These are phyloP conservation scores for Ilex asprella DNA, from an alignment of 257 asterid genomes.

Conservation along the genomic window DNA sequence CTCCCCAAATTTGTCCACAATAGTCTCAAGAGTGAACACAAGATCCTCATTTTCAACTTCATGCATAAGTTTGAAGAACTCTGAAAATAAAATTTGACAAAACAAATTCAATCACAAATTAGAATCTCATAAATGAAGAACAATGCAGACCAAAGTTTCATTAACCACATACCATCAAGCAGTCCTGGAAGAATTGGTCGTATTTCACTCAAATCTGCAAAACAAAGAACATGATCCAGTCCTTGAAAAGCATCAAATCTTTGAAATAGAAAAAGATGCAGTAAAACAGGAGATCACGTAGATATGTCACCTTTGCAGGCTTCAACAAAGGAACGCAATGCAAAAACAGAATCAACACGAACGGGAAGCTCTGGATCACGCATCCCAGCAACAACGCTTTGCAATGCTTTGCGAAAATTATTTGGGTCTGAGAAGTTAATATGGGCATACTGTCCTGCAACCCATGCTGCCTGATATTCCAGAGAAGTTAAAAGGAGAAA, in stretches of 20 bases:
- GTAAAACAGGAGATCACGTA: conserved; percentile 5
- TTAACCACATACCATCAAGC: conserved; percentile 66
- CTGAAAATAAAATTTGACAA: conserved; percentile 30
- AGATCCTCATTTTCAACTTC: conserved; percentile 99
- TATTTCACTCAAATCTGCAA: conserved; percentile 73
- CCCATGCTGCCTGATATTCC: conserved; percentile 92
- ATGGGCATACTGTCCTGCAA: conserved; percentile 98
- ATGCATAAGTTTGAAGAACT: conserved; percentile 91
- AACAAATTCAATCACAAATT: conserved; percentile 8
- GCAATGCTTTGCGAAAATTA: conserved; percentile 84
- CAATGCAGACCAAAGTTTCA: conserved; percentile 2
- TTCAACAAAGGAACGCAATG: conserved; percentile 88
- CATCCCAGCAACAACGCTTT: conserved; percentile 93
- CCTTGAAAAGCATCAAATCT: conserved; percentile 12
- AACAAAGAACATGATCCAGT: conserved; percentile 4
- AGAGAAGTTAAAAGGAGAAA: conserved; percentile 9
- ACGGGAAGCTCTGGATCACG: conserved; percentile 98
- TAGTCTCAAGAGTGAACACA: conserved; percentile 92
- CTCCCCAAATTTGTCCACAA: conserved; percentile 98
- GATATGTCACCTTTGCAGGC: conserved; percentile 76
- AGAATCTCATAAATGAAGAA: conserved; percentile 2
- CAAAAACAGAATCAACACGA: conserved; percentile 97
- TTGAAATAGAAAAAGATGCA: background rate
- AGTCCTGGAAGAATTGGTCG: conserved; percentile 92
- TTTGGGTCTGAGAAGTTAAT: conserved; percentile 70